These are phyloP conservation scores for Lactarius akahatsu DNA, from an alignment of 768 basidiomycete species.

Conservation along the genomic window DNA sequence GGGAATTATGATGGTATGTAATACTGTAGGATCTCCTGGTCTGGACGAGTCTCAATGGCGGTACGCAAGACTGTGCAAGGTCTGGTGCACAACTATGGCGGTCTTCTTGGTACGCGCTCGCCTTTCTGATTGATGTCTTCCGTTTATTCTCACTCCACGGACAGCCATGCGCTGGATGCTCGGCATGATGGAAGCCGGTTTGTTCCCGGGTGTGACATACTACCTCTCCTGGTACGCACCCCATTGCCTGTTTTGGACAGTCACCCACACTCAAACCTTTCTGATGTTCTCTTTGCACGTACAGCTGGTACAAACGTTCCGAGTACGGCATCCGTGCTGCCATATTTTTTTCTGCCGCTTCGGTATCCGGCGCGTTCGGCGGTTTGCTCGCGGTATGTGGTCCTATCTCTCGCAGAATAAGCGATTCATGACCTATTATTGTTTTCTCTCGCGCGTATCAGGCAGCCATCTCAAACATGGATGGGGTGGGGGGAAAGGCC, in stretches of 20 bases:
- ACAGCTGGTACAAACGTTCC: constrained; percentile 65
- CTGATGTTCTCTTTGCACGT: constrained; percentile 14
- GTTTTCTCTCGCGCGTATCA: constrained; percentile 20
- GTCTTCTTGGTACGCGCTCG: constrained; percentile 53
- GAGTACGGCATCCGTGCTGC: constrained; percentile 64
- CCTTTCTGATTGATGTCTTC: background rate
- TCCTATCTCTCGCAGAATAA: background rate
- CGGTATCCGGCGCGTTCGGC: constrained; percentile 80
- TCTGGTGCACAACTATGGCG: constrained; percentile 63
- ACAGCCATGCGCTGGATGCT: constrained; percentile 72
- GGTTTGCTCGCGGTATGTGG: constrained; percentile 63
- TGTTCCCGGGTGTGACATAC: constrained; percentile 56
- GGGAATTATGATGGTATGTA: constrained; percentile 70
- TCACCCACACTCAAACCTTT: background rate
- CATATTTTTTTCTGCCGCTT: constrained; percentile 60
- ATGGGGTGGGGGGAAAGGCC: constrained; percentile 64
- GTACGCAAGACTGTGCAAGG: constrained; percentile 65
- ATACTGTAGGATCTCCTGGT: background rate
- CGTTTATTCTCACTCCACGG: constrained; percentile 1
- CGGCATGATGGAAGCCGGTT: constrained; percentile 69
- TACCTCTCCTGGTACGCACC: constrained; percentile 66
- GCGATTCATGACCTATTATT: background rate
- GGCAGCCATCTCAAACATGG: constrained; percentile 69
- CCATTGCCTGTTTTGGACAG: background rate
- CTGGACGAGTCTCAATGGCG: background rate